Percentiles rank a stretch among this genome's conserved stretches.
Conservation (phyloP, 331 rosid genomes). For the Arachis monticola region DNA sequence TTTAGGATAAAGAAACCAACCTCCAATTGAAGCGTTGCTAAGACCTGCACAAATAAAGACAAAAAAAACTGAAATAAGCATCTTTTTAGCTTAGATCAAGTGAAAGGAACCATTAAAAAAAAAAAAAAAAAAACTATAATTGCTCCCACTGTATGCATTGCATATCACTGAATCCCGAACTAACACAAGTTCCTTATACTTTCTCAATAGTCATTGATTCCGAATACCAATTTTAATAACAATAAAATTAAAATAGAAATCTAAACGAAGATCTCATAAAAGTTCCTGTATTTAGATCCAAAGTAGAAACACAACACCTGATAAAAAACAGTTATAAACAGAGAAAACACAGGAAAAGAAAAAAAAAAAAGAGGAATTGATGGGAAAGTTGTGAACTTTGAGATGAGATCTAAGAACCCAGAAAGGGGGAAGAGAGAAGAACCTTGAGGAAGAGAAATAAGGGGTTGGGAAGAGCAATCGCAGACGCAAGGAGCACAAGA, state of each 20-base stretch:
- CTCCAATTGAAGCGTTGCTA: slow-evolving; percentile 65
- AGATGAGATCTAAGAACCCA: slow-evolving; percentile 34
- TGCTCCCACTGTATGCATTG: background rate
- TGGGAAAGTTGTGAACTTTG: background rate
- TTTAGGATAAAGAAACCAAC: slow-evolving; percentile 51
- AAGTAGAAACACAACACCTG: too few species aligned
- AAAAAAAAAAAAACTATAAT: background rate
- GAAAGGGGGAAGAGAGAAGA: background rate
- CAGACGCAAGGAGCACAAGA: slow-evolving; percentile 77
- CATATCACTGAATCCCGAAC: too few species aligned
- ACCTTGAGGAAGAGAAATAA: slow-evolving; percentile 75
- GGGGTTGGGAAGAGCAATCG: slow-evolving; percentile 82
- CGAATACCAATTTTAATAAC: too few species aligned
- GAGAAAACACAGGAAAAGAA: background rate
- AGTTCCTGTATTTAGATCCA: too few species aligned
- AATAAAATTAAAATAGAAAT: too few species aligned
- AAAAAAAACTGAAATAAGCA: slow-evolving; percentile 44
- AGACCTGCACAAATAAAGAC: slow-evolving; percentile 59
- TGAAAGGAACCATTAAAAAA: background rate
- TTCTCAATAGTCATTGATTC: too few species aligned
- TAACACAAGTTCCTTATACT: too few species aligned
- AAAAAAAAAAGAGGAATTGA: background rate
- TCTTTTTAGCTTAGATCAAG: slow-evolving; percentile 17
- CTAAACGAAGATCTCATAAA: too few species aligned
- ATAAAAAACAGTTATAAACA: background rate